These are phyloP conservation scores for Stachybotrys echinatus DNA, from an alignment of 2,329 filamentous ascomycete genomes.

Conservation along the genomic window DNA sequence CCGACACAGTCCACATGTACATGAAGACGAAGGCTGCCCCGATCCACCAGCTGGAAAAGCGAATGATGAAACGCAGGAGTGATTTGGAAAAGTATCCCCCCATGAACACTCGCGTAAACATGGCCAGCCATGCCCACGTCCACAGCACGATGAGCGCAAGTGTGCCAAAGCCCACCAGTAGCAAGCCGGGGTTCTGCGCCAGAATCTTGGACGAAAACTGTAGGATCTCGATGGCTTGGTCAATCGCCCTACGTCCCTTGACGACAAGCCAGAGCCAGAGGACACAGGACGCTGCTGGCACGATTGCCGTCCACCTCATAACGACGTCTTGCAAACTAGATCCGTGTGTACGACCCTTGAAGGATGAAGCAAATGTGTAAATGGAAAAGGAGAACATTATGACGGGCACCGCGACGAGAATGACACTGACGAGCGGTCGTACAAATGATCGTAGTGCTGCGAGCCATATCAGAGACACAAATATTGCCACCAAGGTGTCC, in stretches of 20 bases:
- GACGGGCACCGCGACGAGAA: constrained; percentile 78
- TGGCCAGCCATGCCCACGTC: constrained; percentile 94
- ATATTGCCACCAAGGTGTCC: constrained; percentile 84
- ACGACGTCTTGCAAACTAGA: constrained; percentile 74
- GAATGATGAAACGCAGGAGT: constrained; percentile 68
- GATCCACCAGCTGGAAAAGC: constrained; percentile 88
- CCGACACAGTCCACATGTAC: constrained; percentile 90
- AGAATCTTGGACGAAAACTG: constrained; percentile 90
- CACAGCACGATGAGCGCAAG: constrained; percentile 73
- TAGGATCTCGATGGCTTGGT: constrained; percentile 79
- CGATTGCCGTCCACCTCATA: constrained; percentile 81
- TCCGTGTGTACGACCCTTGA: constrained; percentile 71
- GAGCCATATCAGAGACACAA: constrained; percentile 88
- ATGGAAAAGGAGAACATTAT: constrained; percentile 85
- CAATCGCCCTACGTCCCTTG: constrained; percentile 73
- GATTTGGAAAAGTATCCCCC: constrained; percentile 73
- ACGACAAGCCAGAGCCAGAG: constrained; percentile 82
- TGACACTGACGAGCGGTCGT: constrained; percentile 71
- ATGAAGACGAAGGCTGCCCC: constrained; percentile 88
- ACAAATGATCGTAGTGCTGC: constrained; percentile 84
- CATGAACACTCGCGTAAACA: constrained; percentile 94
- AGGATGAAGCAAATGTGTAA: constrained; percentile 87
- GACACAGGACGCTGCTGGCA: constrained; percentile 68
- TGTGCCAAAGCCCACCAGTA: constrained; percentile 76
- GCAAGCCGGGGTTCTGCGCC: constrained; percentile 74